Conservation (phyloP, 129 eudicot genomes). For the Deinandra increscens region DNA sequence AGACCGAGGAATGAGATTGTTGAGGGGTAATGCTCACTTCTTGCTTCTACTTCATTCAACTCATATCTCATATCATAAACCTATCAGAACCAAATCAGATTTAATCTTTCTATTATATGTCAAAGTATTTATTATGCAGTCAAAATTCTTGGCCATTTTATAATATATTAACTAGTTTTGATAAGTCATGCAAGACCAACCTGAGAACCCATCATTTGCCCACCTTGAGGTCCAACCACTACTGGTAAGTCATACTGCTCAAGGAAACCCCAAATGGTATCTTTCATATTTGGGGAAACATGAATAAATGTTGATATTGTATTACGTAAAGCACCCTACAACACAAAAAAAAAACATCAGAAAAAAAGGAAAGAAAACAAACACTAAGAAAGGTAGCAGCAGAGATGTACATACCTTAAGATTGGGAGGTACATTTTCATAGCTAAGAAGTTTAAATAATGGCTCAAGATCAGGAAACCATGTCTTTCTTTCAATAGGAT, state of each 20-base stretch:
- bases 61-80: constrained; percentile 96
- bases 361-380: not conserved
- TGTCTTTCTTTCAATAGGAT: constrained; percentile 73
- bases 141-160: not conserved
- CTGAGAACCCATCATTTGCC: constrained; percentile 67
- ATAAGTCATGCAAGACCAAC: constrained; percentile 33
- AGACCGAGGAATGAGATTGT: constrained; percentile 89
- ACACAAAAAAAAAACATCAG: constrained; percentile 10
- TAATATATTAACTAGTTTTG: not conserved
- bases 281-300: constrained; percentile 79
- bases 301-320: constrained; percentile 73
- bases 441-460: constrained; percentile 91
- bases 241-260: constrained; percentile 98
- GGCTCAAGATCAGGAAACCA: constrained; percentile 99
- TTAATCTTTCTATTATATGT: not conserved
- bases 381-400: not conserved
- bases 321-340: constrained; percentile 90
- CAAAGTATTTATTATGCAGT: not conserved
- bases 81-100: constrained; percentile 35
- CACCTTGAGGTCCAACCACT: constrained; percentile 80
- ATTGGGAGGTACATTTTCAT: constrained; percentile 95
- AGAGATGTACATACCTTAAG: constrained; percentile 57
- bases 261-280: constrained; percentile 80
- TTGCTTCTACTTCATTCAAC: constrained; percentile 93
- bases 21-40: constrained; percentile 93